Percentiles rank a stretch among this genome's conserved stretches.
Evolutionary conservation across 352 stramenopile species (phyloP).

Genomic region (Phytophthora ohioensis): DNA sequence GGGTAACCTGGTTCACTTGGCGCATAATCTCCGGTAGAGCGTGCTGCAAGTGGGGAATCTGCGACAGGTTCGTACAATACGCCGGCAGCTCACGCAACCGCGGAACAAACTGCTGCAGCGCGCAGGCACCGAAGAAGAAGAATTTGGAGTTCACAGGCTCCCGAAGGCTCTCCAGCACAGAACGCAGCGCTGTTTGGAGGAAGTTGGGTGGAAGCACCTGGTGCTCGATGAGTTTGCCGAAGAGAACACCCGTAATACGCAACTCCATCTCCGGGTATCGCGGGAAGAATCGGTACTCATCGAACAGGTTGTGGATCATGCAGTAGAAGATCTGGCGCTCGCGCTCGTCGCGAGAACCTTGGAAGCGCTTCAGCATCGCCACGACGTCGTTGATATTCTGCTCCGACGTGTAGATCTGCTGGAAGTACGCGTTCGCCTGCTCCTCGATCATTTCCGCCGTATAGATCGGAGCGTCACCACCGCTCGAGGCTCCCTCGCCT

Average conservation of each 20-base stretch:
- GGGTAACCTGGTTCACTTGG: constrained; percentile 85
- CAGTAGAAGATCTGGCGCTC: constrained; percentile 99
- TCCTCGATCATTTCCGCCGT: constrained; percentile 98
- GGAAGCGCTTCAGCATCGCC: constrained; percentile 99
- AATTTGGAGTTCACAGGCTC: constrained; percentile 98
- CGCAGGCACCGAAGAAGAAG: constrained; percentile 99
- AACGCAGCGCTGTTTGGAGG: constrained; percentile 97
- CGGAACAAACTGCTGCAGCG: constrained; percentile 98
- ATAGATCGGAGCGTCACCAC: constrained; percentile 56
- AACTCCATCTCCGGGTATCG: constrained; percentile 99
- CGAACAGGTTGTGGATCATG: constrained; percentile 99
- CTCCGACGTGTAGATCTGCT: constrained; percentile 99
- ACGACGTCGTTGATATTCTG: constrained; percentile 98
- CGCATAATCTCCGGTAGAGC: constrained; percentile 93
- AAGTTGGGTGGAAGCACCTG: constrained; percentile 98
- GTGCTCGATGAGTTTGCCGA: constrained; percentile 98
- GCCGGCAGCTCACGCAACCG: constrained; percentile 97
- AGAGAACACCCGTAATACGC: constrained; percentile 98
- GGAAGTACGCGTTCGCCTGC: constrained; percentile 98
- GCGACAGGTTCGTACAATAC: constrained; percentile 98
- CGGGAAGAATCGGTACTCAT: constrained; percentile 99
- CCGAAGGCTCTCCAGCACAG: constrained; percentile 97
- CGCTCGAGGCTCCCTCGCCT: constrained; percentile 26
- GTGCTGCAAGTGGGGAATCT: constrained; percentile 97
- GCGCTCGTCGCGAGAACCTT: constrained; percentile 94